Evolutionary conservation across 331 rosid genomes (phyloP).

Genomic region (Malus hybrid): DNA sequence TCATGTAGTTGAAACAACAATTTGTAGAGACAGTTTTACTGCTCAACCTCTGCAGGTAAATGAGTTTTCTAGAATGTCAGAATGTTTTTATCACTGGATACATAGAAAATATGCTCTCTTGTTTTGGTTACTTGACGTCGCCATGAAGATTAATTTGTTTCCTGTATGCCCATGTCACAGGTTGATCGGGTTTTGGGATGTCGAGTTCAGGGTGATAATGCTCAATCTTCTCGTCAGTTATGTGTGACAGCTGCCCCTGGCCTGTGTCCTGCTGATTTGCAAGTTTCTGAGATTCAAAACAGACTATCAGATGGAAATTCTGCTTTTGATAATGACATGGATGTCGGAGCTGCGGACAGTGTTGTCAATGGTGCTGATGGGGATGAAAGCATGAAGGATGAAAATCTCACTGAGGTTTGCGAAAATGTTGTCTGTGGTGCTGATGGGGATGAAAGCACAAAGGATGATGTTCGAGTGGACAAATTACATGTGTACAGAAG

Average conservation of each 20-base stretch:
- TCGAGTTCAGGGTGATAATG: conserved; percentile 52
- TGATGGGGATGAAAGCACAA: conserved; percentile 46
- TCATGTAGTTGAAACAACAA: conserved; percentile 27
- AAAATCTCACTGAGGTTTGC: conserved; percentile 34
- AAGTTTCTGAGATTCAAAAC: conserved; percentile 42
- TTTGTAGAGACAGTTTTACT: conserved; percentile 28
- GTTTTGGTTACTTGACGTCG: conserved; percentile 9
- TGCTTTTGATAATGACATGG: conserved; percentile 49
- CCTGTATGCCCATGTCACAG: conserved; percentile 38
- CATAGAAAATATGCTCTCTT: background rate
- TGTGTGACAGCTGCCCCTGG: conserved; percentile 41
- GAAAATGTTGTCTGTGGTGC: conserved; percentile 37
- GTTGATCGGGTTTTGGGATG: conserved; percentile 97
- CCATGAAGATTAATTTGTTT: conserved; percentile 16
- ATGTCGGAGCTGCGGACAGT: conserved; percentile 38
- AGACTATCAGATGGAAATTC: conserved; percentile 40
- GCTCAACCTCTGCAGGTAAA: conserved; percentile 73
- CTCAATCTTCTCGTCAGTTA: conserved; percentile 32
- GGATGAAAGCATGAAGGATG: conserved; percentile 46
- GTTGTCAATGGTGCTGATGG: conserved; percentile 37
- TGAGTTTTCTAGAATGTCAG: background rate
- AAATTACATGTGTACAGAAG: conserved; percentile 63
- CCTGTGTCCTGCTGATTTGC: conserved; percentile 39
- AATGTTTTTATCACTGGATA: conserved; percentile 10
- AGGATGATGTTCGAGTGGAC: conserved; percentile 42